Evolutionary conservation across 176 grass and related monocot species (phyloP), one percentile per base, ranked within the genome.

Genomic region (Avena sativa): DNA sequence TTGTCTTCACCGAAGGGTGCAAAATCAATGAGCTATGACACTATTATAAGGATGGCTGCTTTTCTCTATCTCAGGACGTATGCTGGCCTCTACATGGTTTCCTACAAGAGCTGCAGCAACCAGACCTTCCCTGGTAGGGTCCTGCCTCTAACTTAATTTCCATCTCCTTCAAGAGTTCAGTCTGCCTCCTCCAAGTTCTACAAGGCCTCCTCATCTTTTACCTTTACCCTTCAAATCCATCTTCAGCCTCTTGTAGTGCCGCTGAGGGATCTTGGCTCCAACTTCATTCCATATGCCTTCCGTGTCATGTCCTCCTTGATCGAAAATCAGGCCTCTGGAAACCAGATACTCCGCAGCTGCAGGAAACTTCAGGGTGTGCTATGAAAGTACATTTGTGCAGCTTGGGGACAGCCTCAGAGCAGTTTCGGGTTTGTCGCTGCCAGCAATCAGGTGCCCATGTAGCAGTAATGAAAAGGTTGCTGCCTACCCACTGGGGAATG

Each of bases 71-170:
- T 56, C 25, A 36, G 25, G 50, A 55, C 8, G 4, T 34, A 9
- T 20, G 16, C 26, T 26, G 9, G 34, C 50, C 49, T 77, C 49
- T 20, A 30, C 25, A 15, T 2, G 2, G 15, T 56, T 77, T 55
- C 34, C 50, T 77, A 77, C 74, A 77, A 56, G 74, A 51, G 50
- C 26, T 53, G 15, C 74, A 77, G 25, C 50, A 77, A 56, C 74
- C 49, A 77, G 74, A 55, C 51, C 51, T 36, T 77, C 50, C 49
- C 50, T 56, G 26, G 12, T 56, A 9, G 50, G 50, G 50, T 28
- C 26, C 74, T 77, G 50, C 51, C 50, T 16, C 51, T 77, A 77
- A 50, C 74, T 55, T 76, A 30, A 28, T 34, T 76, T 32, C 5
- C 25, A 17, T 77, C 26, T 77, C 74, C 51, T 34, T 56, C 50